phyloP scores from a whole-genome alignment of 106 monocot species.

The Phalaenopsis aphrodite region DNA sequence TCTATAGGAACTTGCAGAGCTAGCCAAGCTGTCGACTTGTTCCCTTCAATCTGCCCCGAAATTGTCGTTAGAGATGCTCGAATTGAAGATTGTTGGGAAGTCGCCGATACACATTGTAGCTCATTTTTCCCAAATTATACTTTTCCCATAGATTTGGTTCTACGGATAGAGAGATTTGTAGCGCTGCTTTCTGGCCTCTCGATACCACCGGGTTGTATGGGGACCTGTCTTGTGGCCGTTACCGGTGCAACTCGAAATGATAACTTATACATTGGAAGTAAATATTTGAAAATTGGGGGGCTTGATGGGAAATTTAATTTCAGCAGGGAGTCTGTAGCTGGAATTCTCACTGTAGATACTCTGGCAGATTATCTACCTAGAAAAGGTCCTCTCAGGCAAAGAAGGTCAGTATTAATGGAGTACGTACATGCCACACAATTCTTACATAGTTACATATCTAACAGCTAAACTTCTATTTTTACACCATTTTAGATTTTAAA shows the following conservation, averaged over 20 bases:
- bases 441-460: too few relatives aligned
- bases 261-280: conserved; percentile 32
- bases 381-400: conserved; percentile 61
- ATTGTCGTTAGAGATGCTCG: conserved; percentile 73
- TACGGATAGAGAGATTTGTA: conserved; percentile 66
- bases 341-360: conserved; percentile 84
- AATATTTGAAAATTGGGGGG: conserved; percentile 29
- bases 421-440: too few relatives aligned
- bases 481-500: too few relatives aligned
- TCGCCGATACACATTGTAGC: conserved; percentile 95
- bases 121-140: conserved; percentile 75
- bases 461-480: too few relatives aligned
- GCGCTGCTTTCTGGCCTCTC: conserved; percentile 63
- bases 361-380: conserved; percentile 89
- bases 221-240: conserved; percentile 74
- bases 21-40: conserved; percentile 53
- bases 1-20: conserved; percentile 44
- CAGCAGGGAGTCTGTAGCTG: conserved; percentile 48
- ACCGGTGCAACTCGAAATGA: conserved; percentile 20
- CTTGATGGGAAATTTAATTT: conserved; percentile 42
- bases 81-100: conserved; percentile 89
- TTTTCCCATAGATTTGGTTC: conserved; percentile 67
- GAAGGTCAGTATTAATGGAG: conserved; percentile 43
- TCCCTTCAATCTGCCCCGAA: conserved; percentile 48
- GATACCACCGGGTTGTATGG: conserved; percentile 61